Evolutionary conservation across 495 filamentous ascomycete species (phyloP), one percentile per base, ranked within the genome.

Genomic region (Arthonia radiata): DNA sequence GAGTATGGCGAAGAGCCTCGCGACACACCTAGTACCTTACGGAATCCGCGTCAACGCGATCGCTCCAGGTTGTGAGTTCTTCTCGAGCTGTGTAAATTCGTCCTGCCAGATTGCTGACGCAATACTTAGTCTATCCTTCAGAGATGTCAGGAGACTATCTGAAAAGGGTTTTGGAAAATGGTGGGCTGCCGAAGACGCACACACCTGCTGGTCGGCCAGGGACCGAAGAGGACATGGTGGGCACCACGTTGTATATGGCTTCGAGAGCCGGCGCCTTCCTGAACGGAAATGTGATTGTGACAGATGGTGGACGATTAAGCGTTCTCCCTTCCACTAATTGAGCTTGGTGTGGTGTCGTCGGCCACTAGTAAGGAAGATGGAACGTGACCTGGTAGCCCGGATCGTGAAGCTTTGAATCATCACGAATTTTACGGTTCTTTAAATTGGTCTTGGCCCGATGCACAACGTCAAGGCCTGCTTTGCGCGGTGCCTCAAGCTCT

Each of bases 191-290:
- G 1, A 41, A 49, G 1, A 31, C 37, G 5, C 48, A 55, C 28
- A 55, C 69, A 21, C 67, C 69, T 1, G 39, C 57, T 3, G 53
- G 54, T 4, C 36, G 57, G 17, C 45, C 54, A 21, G 67, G 65
- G 3, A 46, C 41, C 0, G 48, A 56, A 3, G 58, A 71, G 35
- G 70, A 75, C 30, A 64, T 75, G 56, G 62, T 59, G 0, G 68
- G 64, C 5, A 38, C 51, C 11, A 59, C 69, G 26, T 40, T 77
- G 10, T 73, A 62, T 43, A 44, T 75, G 14, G 55, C 63, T 4
- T 67, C 62, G 11, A 53, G 59, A 21, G 65, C 66, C 0, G 66
- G 69, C 1, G 50, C 53, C 3, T 75, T 58, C 40, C 54, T 48
- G 25, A 70, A 65, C 32, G 67, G 68, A 1, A 47, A 37, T n/a